These are phyloP conservation scores for Aureobasidium subglaciale DNA, from an alignment of 2,329 filamentous ascomycete genomes.

Conservation along the genomic window DNA sequence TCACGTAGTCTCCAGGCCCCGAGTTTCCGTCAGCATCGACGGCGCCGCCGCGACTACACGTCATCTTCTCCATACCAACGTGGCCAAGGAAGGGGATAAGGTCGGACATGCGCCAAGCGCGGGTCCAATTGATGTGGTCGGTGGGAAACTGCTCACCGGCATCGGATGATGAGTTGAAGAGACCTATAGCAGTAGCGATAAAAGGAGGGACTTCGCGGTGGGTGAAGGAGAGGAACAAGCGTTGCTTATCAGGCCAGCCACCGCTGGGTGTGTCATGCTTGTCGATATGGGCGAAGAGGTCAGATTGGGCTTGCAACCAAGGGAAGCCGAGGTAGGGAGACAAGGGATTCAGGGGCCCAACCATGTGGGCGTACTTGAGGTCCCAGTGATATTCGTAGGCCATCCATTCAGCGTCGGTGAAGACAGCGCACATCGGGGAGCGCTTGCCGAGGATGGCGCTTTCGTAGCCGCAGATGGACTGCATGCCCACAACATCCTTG, in stretches of 20 bases:
- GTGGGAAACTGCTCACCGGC: conserved; percentile 18
- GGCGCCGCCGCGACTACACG: conserved; percentile 7
- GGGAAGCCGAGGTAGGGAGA: conserved; percentile 19
- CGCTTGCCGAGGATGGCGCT: conserved; percentile 17
- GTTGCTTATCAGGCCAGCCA: conserved; percentile 13
- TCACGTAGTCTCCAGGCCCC: conserved; percentile 15
- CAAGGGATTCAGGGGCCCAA: conserved; percentile 17
- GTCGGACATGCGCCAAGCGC: conserved; percentile 19
- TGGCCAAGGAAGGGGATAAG: conserved; percentile 20
- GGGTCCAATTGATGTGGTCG: conserved; percentile 18
- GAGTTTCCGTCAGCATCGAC: background rate
- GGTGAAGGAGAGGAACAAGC: conserved; percentile 19
- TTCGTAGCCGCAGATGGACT: conserved; percentile 19
- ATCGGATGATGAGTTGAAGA: conserved; percentile 17
- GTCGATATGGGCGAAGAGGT: conserved; percentile 10
- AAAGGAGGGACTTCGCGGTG: conserved; percentile 20
- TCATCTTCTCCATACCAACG: conserved; percentile 18
- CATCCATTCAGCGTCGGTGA: conserved; percentile 20
- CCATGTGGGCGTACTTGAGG: conserved; percentile 19
- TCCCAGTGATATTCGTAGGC: conserved; percentile 20
- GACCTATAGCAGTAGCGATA: conserved; percentile 18
- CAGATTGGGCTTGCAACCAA: conserved; percentile 15
- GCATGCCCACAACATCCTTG: conserved; percentile 18
- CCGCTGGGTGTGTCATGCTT: conserved; percentile 9
- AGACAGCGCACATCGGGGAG: conserved; percentile 15